phyloP scores from a whole-genome alignment of 2,329 filamentous ascomycete genomes.

The Ophiocordyceps camponoti-floridani region DNA sequence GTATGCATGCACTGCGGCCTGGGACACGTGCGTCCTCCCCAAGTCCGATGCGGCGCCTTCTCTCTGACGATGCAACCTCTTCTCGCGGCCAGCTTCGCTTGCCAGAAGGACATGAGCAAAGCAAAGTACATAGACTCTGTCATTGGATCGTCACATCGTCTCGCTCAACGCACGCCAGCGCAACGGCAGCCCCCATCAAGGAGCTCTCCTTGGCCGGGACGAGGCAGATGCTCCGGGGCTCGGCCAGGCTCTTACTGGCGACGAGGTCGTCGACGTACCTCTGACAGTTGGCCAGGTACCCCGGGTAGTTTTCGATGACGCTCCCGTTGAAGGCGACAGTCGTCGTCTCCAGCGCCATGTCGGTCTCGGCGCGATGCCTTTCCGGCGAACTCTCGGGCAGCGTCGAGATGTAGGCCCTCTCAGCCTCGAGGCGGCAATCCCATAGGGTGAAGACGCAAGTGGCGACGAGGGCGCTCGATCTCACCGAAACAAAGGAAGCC shows the following conservation, averaged over 20 bases:
- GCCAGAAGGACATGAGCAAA: no score
- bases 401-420: constrained; percentile 16
- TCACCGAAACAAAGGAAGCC: constrained; percentile 34
- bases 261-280: constrained; percentile 43
- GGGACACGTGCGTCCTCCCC: neutral
- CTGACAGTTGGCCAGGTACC: constrained; percentile 46
- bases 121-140: no score
- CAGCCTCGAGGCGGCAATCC: constrained; percentile 32
- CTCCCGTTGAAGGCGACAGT: constrained; percentile 65
- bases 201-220: constrained; percentile 58
- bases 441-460: constrained; percentile 41
- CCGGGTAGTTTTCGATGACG: constrained; percentile 62
- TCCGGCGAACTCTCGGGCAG: constrained; percentile 13
- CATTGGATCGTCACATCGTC: neutral
- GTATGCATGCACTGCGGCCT: neutral
- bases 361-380: constrained; percentile 30
- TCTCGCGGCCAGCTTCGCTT: neutral
- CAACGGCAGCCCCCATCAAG: constrained; percentile 57
- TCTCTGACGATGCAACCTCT: neutral
- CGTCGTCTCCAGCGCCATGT: constrained; percentile 27
- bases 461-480: constrained; percentile 41
- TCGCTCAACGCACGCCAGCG: constrained; percentile 28
- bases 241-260: constrained; percentile 13
- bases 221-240: constrained; percentile 33
- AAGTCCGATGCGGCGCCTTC: neutral